Evolutionary conservation across 2,329 filamentous ascomycete genomes (phyloP).

Genomic region (Aspergillus sp.): DNA sequence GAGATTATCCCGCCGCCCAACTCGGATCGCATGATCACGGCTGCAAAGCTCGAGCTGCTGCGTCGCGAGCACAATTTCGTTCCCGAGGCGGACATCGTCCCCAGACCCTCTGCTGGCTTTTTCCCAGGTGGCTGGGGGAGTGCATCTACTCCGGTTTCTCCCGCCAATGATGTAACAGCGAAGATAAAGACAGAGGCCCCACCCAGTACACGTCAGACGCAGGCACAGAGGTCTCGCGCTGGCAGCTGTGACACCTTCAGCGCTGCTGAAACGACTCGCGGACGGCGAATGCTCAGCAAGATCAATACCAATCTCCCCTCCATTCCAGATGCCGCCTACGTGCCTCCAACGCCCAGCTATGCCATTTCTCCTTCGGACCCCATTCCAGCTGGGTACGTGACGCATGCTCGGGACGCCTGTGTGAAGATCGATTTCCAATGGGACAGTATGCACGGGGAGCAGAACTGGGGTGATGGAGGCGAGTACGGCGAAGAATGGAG

Average conservation of each 20-base stretch:
- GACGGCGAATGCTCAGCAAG: constrained; percentile 29
- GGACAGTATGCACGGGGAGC: constrained; percentile 81
- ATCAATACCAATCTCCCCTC: constrained; percentile 36
- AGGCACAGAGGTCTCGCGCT: constrained; percentile 49
- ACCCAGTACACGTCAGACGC: not conserved
- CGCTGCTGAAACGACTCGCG: constrained; percentile 20
- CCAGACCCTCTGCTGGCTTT: constrained; percentile 45
- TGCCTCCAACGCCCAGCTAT: constrained; percentile 77
- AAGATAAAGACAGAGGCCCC: not conserved
- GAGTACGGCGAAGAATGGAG: constrained; percentile 93
- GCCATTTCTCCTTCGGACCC: constrained; percentile 76
- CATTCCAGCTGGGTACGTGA: constrained; percentile 85
- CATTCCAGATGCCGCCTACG: constrained; percentile 57
- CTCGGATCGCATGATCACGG: constrained; percentile 82
- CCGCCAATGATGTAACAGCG: constrained; percentile 32
- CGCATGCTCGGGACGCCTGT: constrained; percentile 86
- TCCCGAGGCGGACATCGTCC: constrained; percentile 38
- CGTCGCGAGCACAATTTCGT: constrained; percentile 69
- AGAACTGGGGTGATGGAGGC: constrained; percentile 85
- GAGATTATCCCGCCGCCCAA: constrained; percentile 85
- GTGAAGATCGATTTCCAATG: constrained; percentile 89
- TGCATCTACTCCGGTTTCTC: constrained; percentile 29
- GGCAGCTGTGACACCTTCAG: constrained; percentile 48
- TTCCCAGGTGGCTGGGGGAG: constrained; percentile 60
- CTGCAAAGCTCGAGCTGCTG: constrained; percentile 83